Percentiles rank a stretch among this genome's conserved stretches.
Conservation (phyloP, 2,329 filamentous ascomycete genomes). For the Ilyonectria sp. region DNA sequence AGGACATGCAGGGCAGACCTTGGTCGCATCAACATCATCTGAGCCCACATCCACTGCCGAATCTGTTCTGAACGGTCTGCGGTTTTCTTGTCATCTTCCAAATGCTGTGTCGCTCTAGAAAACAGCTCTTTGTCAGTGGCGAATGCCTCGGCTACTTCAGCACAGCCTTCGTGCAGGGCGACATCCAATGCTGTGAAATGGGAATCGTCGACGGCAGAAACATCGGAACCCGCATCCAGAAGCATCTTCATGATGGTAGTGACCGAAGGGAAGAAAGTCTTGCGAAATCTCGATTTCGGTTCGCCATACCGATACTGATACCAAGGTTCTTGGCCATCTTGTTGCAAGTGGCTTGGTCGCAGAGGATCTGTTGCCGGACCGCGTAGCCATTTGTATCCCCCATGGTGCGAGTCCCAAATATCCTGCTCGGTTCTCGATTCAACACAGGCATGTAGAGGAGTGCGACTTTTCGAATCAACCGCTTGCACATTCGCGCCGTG, state of each 20-base stretch:
- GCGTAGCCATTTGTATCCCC: constrained; percentile 3
- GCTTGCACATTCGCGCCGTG: constrained; percentile 22
- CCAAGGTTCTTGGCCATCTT: background rate
- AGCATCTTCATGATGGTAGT: constrained; percentile 32
- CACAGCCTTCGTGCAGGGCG: constrained; percentile 29
- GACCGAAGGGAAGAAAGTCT: background rate
- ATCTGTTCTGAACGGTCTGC: background rate
- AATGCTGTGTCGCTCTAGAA: background rate
- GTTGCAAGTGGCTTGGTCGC: constrained; percentile 1
- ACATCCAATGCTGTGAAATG: constrained; percentile 32
- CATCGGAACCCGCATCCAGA: constrained; percentile 13
- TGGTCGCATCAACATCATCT: constrained; percentile 31
- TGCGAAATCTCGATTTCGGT: background rate
- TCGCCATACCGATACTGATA: accelerated
- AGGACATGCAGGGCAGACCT: too few species aligned
- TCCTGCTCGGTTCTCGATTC: constrained; percentile 25
- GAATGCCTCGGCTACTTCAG: constrained; percentile 33
- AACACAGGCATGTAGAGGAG: constrained; percentile 40
- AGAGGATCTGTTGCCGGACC: constrained; percentile 14
- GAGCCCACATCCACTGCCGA: constrained; percentile 12
- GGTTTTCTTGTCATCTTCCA: background rate
- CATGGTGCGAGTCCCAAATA: constrained; percentile 25
- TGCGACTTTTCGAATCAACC: constrained; percentile 7
- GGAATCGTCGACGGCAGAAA: background rate
- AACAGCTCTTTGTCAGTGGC: constrained; percentile 24